Evolutionary conservation across 2,329 filamentous ascomycete species (phyloP), one percentile per base, ranked within the genome.

Genomic region (Drechslerella stenobrocha): DNA sequence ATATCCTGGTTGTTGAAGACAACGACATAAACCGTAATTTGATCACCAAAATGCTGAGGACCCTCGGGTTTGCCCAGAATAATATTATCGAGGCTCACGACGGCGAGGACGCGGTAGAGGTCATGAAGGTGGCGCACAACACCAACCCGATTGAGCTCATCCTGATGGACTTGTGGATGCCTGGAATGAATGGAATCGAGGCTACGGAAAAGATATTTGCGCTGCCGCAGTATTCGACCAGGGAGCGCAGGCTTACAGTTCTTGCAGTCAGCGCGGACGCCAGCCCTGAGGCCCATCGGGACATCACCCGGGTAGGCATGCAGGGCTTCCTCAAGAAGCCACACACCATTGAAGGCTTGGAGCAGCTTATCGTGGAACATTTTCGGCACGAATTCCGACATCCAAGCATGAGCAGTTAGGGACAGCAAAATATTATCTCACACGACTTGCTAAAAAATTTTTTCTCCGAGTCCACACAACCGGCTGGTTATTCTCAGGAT

Each of bases 131-230:
- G 20, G 76, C 79, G 4, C 72, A 80, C 2, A 71, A 71, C 9
- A 70, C 66, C 9, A 60, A 56, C 2, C 70, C 70, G 1, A 82
- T 88, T 59, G 82, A 87, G 72, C 80, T 87, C 1, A 80, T 89
- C 22, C 76, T 88, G 42, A 89, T 89, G 86, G 86, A 89, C 75
- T 80, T 89, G 7, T 89, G 86, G 86, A 89, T 89, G 85, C 86
- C 86, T 0, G 79, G 84, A 70, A 84, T 88, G 79, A 86, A 88
- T 73, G 86, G 86, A 1, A 88, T 87, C 70, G 82, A 88, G 73
- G 86, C 86, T 1, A 83, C 86, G 0, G 80, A 82, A 71, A 77
- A 79, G 46, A 89, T 89, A 42, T 75, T 87, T 8, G 76, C 78
- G 22, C 80, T 85, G 77, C 74, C 78, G n/a, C 75, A 77, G 40